A percentile compares a stretch with the other conserved stretches of the same genome.
phyloP scores from a whole-genome alignment of 176 grass and related monocot genomes.

The Lolium multiflorum region DNA sequence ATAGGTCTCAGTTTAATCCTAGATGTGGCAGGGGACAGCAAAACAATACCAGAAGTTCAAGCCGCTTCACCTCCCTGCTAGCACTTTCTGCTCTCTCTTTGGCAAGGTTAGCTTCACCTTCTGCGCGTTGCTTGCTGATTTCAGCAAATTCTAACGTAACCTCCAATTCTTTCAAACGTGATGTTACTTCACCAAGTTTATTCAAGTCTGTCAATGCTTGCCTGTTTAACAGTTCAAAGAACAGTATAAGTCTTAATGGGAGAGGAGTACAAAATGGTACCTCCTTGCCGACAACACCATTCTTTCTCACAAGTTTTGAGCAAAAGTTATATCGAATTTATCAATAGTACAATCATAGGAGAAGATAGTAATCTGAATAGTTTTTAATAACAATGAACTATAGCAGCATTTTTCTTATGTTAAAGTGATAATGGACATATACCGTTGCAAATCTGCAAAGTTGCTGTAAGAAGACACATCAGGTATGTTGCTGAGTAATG shows the following conservation, averaged over 20 bases:
- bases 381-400: slow-evolving; percentile 8
- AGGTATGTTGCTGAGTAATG: slow-evolving; percentile 79
- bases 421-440: slow-evolving; percentile 36
- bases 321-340: slow-evolving; percentile 29
- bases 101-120: slow-evolving; percentile 75
- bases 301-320: background rate
- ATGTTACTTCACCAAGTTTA: slow-evolving; percentile 82
- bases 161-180: slow-evolving; percentile 78
- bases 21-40: slow-evolving; percentile 19
- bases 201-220: slow-evolving; percentile 77
- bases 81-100: slow-evolving; percentile 76
- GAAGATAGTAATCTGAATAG: slow-evolving; percentile 9
- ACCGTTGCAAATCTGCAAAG: slow-evolving; percentile 83
- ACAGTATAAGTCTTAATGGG: slow-evolving; percentile 21
- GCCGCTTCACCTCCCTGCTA: slow-evolving; percentile 69
- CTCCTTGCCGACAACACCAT: background rate
- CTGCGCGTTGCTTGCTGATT: slow-evolving; percentile 75
- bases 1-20: background rate
- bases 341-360: slow-evolving; percentile 18
- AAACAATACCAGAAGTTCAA: slow-evolving; percentile 79
- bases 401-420: slow-evolving; percentile 11
- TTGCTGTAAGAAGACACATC: slow-evolving; percentile 77
- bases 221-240: slow-evolving; percentile 66
- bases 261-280: background rate
- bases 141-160: slow-evolving; percentile 75